phyloP scores from a whole-genome alignment of 2,329 filamentous ascomycete genomes.

The Colletotrichum liaoningense region DNA sequence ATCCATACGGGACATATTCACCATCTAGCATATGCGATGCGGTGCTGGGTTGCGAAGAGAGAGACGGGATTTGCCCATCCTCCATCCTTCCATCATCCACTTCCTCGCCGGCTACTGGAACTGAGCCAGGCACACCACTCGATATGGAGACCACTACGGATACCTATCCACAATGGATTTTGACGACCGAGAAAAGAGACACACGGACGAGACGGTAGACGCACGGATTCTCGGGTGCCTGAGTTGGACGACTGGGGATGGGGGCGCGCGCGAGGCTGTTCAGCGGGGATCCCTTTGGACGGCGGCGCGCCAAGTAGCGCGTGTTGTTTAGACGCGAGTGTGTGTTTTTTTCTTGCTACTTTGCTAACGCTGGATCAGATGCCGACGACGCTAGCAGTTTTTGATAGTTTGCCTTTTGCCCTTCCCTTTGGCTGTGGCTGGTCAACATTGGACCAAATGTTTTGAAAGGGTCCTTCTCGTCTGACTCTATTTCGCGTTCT shows the following conservation, averaged over 20 bases:
- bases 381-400: neutral
- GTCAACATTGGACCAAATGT: neutral
- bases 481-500: neutral
- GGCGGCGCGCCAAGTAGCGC: neutral
- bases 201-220: slow-evolving; percentile 1
- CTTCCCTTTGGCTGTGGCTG: neutral
- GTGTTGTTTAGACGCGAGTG: neutral
- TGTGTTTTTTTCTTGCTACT: neutral
- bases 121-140: neutral
- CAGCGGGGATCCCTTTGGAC: neutral
- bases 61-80: neutral
- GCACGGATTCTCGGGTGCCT: slow-evolving; percentile 5
- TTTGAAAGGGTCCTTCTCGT: neutral
- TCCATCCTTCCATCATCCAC: neutral
- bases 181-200: slow-evolving; percentile 5
- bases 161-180: neutral
- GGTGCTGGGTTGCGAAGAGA: neutral
- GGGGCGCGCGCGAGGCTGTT: neutral
- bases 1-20: neutral
- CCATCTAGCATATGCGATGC: neutral
- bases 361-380: neutral
- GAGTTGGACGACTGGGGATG: neutral
- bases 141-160: neutral
- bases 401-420: neutral
- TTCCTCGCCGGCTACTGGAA: neutral